These are phyloP conservation scores for Lagenidium sp. DNA, from an alignment of 352 stramenopile species.

Conservation along the genomic window DNA sequence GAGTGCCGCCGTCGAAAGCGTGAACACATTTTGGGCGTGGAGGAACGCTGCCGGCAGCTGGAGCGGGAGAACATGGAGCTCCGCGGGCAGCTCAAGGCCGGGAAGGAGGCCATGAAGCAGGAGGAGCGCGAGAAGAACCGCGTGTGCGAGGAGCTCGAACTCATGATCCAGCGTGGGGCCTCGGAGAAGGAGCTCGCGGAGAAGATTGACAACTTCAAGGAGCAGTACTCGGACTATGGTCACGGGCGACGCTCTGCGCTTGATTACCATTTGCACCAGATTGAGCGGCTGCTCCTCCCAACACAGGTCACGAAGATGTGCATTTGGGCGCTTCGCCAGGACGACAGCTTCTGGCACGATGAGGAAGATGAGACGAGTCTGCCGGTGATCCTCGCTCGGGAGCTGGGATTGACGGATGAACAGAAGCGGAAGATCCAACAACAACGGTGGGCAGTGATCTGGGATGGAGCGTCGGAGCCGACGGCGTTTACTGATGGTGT, in stretches of 20 bases:
- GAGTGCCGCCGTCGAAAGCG: slow-evolving; percentile 88
- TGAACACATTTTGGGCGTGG: slow-evolving; percentile 72
- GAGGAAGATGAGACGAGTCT: slow-evolving; percentile 86
- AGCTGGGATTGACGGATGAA: slow-evolving; percentile 85
- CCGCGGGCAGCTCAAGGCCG: slow-evolving; percentile 83
- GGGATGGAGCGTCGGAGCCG: too few species aligned
- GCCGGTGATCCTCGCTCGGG: slow-evolving; percentile 84
- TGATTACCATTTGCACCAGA: slow-evolving; percentile 90
- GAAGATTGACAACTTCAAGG: slow-evolving; percentile 94
- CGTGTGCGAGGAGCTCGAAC: slow-evolving; percentile 72
- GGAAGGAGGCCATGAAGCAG: slow-evolving; percentile 80
- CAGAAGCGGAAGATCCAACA: slow-evolving; percentile 92
- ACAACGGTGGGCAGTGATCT: slow-evolving; percentile 56
- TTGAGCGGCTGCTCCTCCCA: slow-evolving; percentile 89
- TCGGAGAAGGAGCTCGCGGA: slow-evolving; percentile 86
- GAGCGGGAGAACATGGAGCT: slow-evolving; percentile 90
- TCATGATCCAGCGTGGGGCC: slow-evolving; percentile 72
- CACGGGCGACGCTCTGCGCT: slow-evolving; percentile 81
- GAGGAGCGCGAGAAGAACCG: slow-evolving; percentile 83
- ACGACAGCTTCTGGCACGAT: slow-evolving; percentile 86
- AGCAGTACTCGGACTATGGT: slow-evolving; percentile 90
- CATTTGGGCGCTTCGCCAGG: slow-evolving; percentile 87
- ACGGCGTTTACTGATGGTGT: background rate
- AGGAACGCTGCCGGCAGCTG: slow-evolving; percentile 74
- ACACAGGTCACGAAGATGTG: slow-evolving; percentile 93